Evolutionary conservation across 2,329 filamentous ascomycete genomes (phyloP).

Genomic region (Akanthomyces lecanii): DNA sequence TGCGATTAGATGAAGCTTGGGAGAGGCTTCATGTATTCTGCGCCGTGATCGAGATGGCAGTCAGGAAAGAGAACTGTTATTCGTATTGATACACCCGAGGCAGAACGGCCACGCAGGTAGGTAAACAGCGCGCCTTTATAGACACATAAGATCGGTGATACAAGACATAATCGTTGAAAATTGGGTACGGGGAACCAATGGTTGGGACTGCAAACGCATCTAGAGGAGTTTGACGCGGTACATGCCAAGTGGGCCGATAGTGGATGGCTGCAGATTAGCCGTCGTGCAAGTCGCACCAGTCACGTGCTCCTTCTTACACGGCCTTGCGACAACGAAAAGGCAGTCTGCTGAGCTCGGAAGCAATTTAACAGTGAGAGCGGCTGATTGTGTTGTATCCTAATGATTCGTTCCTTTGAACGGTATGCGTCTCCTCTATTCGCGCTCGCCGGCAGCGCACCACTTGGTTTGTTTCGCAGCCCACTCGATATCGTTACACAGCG

Average conservation of each 20-base stretch:
- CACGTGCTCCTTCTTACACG: slow-evolving; percentile 14
- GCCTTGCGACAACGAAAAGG: not conserved
- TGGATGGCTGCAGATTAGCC: slow-evolving; percentile 6
- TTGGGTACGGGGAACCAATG: not conserved
- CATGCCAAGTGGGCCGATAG: slow-evolving; percentile 11
- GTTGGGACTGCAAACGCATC: slow-evolving; percentile 7
- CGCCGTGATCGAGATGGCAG: not conserved
- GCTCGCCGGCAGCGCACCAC: not conserved
- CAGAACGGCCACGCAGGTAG: slow-evolving; percentile 1
- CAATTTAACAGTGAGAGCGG: not conserved
- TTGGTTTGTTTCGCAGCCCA: not conserved
- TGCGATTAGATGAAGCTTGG: not conserved
- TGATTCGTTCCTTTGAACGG: not conserved
- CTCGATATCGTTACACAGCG: not conserved
- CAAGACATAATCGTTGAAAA: slow-evolving; percentile 4
- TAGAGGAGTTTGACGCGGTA: slow-evolving; percentile 19
- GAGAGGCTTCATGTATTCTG: not conserved
- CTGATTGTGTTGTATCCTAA: not conserved
- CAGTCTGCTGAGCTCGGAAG: not conserved
- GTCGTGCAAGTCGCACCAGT: not conserved
- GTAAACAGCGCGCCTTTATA: not conserved
- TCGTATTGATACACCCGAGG: not conserved
- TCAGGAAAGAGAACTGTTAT: not conserved
- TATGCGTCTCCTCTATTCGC: not conserved
- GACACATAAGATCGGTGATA: slow-evolving; percentile 9